phyloP scores from a whole-genome alignment of 176 grass and related monocot species.

The Carex myosuroides region DNA sequence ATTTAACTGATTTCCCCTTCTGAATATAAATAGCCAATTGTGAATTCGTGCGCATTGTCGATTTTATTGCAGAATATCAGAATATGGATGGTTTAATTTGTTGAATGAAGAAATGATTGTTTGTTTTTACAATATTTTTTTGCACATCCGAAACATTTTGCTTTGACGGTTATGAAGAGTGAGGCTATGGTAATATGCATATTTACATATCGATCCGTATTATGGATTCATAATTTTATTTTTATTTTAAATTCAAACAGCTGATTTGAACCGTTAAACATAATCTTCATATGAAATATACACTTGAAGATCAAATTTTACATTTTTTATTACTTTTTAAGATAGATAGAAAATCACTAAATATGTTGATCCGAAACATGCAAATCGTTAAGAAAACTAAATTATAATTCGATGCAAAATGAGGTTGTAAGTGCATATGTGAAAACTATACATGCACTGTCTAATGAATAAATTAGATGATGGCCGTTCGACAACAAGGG shows the following conservation, averaged over 20 bases:
- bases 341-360: no score
- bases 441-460: background rate
- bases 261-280: no score
- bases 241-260: no score
- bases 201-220: no score
- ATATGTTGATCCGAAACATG: no score
- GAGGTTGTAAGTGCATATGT: background rate
- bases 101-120: background rate
- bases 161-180: background rate
- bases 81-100: no score
- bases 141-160: background rate
- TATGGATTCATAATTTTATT: no score
- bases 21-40: background rate
- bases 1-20: background rate
- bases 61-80: background rate
- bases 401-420: background rate
- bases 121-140: background rate
- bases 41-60: background rate
- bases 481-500: no score
- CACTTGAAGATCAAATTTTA: no score
- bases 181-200: no score
- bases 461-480: background rate
- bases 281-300: no score
- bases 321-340: no score
- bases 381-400: background rate